Evolutionary conservation across 805 yeast species (phyloP).

Genomic region (Cyberlindnera maritima): DNA sequence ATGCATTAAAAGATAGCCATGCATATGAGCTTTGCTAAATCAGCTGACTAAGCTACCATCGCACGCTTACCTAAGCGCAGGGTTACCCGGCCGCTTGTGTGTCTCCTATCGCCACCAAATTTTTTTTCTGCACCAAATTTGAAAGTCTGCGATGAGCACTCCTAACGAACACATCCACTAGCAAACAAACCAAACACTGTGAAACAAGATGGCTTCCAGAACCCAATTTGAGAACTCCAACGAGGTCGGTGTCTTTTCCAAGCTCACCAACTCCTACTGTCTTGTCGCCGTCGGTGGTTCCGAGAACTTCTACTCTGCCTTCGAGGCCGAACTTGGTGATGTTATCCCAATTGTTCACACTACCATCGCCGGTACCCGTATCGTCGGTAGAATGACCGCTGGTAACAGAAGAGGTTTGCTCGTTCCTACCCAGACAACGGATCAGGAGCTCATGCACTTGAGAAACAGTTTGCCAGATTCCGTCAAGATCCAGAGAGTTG

Average conservation of each 20-base stretch:
- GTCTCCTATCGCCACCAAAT: slow-evolving; percentile 6
- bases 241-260: slow-evolving; percentile 93
- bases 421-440: slow-evolving; percentile 97
- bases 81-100: slow-evolving; percentile 1
- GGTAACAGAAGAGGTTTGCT: slow-evolving; percentile 97
- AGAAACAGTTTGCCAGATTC: slow-evolving; percentile 94
- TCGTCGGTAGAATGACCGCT: slow-evolving; percentile 96
- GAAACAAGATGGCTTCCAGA: slow-evolving; percentile 58
- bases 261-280: slow-evolving; percentile 93
- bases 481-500: slow-evolving; percentile 95
- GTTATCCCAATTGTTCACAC: slow-evolving; percentile 95
- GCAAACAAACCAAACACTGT: neutral
- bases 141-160: neutral
- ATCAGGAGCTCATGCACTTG: slow-evolving; percentile 95
- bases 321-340: slow-evolving; percentile 97
- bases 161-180: neutral
- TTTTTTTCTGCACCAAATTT: slow-evolving; percentile 1
- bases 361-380: slow-evolving; percentile 97
- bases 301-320: slow-evolving; percentile 82
- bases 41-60: no score
- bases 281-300: slow-evolving; percentile 97
- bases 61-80: neutral
- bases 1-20: no score
- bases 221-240: slow-evolving; percentile 82
- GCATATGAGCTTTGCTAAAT: no score